A percentile compares a stretch with the other conserved stretches of the same genome.
phyloP scores from a whole-genome alignment of 2,329 filamentous ascomycete species.

The Dichotomopilus funicola region DNA sequence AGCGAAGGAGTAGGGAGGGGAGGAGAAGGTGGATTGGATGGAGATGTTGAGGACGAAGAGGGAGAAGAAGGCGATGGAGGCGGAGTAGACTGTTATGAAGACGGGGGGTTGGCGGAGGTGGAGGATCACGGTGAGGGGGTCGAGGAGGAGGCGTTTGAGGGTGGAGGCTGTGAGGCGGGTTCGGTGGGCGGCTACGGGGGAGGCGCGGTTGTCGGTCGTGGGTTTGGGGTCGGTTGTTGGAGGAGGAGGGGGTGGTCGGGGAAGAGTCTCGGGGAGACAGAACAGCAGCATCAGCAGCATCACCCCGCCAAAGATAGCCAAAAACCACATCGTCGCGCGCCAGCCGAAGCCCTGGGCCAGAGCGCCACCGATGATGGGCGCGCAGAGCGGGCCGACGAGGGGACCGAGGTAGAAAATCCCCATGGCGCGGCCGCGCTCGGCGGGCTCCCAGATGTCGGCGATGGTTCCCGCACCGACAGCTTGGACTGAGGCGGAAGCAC shows the following conservation, averaged over 20 bases:
- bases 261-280: conserved; percentile 60
- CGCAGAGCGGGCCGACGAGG: conserved; percentile 64
- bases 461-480: conserved; percentile 79
- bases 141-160: conserved; percentile 58
- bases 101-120: conserved; percentile 72
- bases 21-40: conserved; percentile 62
- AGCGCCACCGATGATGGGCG: conserved; percentile 69
- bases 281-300: conserved; percentile 52
- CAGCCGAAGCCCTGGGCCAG: conserved; percentile 65
- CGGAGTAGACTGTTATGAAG: conserved; percentile 64
- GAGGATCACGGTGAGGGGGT: conserved; percentile 63
- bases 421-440: conserved; percentile 73
- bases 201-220: conserved; percentile 9
- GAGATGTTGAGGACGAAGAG: conserved; percentile 75
- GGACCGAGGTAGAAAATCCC: conserved; percentile 76
- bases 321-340: conserved; percentile 73
- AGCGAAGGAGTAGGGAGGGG: conserved; percentile 60
- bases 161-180: conserved; percentile 47
- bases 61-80: conserved; percentile 66
- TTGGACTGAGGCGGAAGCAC: conserved; percentile 72
- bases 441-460: conserved; percentile 70
- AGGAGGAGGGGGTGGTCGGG: conserved; percentile 18
- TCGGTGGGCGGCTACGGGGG: conserved; percentile 51
- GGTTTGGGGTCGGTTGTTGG: background rate
- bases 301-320: conserved; percentile 61